Evolutionary conservation across 371 early-diverging fungal species (phyloP).

Genomic region (Gilbertella persicaria): DNA sequence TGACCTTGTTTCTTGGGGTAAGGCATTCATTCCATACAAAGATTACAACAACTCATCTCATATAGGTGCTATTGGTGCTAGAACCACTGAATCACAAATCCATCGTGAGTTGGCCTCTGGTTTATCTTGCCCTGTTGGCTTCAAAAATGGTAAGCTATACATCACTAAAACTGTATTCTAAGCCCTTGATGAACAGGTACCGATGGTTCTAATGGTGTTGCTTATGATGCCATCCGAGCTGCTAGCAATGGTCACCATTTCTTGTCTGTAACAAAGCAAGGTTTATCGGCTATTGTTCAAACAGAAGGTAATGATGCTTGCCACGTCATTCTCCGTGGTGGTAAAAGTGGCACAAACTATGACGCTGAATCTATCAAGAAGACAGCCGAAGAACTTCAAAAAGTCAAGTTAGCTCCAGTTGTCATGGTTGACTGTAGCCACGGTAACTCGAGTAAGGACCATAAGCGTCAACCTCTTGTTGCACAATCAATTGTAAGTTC

Average conservation of each 20-base stretch:
- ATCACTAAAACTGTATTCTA: too few species aligned
- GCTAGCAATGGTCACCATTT: slow-evolving; percentile 89
- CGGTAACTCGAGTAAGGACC: slow-evolving; percentile 82
- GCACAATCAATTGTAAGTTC: slow-evolving; percentile 64
- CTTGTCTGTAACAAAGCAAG: slow-evolving; percentile 95
- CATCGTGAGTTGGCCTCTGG: slow-evolving; percentile 91
- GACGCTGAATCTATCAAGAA: slow-evolving; percentile 65
- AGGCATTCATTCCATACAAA: slow-evolving; percentile 10
- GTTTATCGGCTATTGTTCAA: slow-evolving; percentile 88
- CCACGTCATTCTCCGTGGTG: slow-evolving; percentile 91
- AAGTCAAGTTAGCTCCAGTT: slow-evolving; percentile 59
- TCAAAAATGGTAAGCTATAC: slow-evolving; percentile 75
- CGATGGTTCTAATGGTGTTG: slow-evolving; percentile 84
- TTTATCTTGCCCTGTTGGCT: slow-evolving; percentile 91
- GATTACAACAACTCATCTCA: not conserved
- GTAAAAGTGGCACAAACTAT: slow-evolving; percentile 88
- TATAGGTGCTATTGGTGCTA: slow-evolving; percentile 82
- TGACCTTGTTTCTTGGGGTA: slow-evolving; percentile 80
- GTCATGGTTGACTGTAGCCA: slow-evolving; percentile 96
- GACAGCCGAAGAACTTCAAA: slow-evolving; percentile 62
- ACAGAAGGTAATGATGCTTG: slow-evolving; percentile 77
- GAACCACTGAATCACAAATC: slow-evolving; percentile 93
- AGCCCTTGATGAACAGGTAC: slow-evolving; percentile 53
- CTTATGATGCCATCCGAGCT: slow-evolving; percentile 89
- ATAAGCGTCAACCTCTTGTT: slow-evolving; percentile 80